These are phyloP conservation scores for Scalesia atractyloides DNA, from an alignment of 129 eudicot species.

Conservation along the genomic window DNA sequence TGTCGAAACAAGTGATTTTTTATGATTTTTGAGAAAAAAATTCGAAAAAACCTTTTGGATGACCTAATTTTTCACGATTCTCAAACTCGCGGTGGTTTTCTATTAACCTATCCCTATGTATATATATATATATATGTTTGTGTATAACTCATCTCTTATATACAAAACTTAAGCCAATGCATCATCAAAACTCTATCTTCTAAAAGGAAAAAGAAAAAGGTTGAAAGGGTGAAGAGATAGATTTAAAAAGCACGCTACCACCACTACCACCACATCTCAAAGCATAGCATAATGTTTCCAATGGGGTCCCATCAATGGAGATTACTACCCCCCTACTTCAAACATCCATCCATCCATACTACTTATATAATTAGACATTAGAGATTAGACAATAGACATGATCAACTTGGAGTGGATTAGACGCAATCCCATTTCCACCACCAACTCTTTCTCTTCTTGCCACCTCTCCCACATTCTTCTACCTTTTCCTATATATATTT, in stretches of 20 bases:
- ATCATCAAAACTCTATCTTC: background rate
- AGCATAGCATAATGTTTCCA: background rate
- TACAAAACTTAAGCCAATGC: background rate
- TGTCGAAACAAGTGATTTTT: no score
- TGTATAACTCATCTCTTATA: background rate
- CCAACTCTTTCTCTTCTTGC: constrained; percentile 27
- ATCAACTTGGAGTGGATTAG: constrained; percentile 28
- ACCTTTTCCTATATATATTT: background rate
- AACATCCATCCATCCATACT: constrained; percentile 20
- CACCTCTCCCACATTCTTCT: constrained; percentile 32
- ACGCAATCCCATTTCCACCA: constrained; percentile 32
- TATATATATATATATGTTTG: background rate
- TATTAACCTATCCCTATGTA: no score
- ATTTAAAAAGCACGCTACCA: constrained; percentile 18
- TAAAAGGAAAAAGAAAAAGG: background rate
- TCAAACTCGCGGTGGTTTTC: no score
- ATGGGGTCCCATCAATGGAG: constrained; percentile 18
- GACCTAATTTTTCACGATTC: no score
- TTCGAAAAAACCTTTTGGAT: no score
- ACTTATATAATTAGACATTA: constrained; percentile 15
- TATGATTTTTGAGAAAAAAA: no score
- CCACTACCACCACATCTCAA: constrained; percentile 20
- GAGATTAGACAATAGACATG: background rate
- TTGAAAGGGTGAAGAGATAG: constrained; percentile 10
- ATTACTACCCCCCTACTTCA: constrained; percentile 23